phyloP scores from a whole-genome alignment of 2,329 filamentous ascomycete species.

The Fusarium pseudocircinatum region DNA sequence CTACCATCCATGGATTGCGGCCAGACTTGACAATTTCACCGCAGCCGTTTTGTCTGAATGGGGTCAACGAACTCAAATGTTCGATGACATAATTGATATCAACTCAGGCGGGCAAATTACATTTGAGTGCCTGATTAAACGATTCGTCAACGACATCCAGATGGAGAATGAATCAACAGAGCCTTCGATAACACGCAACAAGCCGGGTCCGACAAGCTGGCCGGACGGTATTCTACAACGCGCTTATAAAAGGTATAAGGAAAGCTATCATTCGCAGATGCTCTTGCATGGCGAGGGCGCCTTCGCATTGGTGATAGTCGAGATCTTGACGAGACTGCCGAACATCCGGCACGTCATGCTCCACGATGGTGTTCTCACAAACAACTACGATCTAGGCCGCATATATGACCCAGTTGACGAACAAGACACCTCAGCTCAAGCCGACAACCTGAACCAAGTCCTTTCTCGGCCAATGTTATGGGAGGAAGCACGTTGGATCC shows the following conservation, averaged over 20 bases:
- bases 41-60: background rate
- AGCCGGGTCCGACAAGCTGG: too few relatives aligned
- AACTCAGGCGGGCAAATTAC: accelerated
- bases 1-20: background rate
- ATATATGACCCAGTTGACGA: background rate
- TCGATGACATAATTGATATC: accelerated
- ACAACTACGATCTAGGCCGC: background rate
- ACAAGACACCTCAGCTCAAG: background rate
- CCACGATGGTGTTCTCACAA: background rate
- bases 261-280: background rate
- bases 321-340: background rate
- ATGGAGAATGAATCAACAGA: background rate
- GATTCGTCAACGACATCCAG: accelerated
- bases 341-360: background rate
- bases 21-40: background rate
- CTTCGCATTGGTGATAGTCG: accelerated
- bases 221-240: background rate
- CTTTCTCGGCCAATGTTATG: background rate
- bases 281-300: accelerated
- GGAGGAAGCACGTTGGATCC: background rate
- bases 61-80: background rate
- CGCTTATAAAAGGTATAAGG: background rate
- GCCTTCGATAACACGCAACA: accelerated
- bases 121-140: background rate
- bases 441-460: background rate